Percentiles rank a stretch among this genome's conserved stretches.
Conservation (phyloP, 345 rosid species). For the Bruguiera sexangula region DNA sequence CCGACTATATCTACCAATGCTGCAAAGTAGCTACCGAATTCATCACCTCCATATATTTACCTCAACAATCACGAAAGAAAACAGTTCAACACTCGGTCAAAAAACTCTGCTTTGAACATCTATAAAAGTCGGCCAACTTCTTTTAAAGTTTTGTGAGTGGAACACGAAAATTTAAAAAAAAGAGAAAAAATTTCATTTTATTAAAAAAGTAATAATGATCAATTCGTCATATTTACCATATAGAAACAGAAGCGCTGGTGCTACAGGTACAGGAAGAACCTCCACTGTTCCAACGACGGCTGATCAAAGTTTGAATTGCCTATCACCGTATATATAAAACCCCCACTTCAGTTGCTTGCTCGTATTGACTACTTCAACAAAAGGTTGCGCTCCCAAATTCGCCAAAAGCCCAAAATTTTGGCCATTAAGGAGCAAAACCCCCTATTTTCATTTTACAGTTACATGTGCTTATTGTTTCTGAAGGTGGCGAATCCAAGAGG, state of each 20-base stretch:
- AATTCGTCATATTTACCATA: background rate
- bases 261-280: background rate
- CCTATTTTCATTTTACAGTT: background rate
- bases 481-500: constrained; percentile 40
- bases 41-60: background rate
- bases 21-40: too few relatives aligned
- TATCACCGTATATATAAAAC: background rate
- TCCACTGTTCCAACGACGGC: constrained; percentile 24
- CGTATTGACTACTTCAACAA: background rate
- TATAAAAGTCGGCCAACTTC: background rate
- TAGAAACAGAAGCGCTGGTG: background rate
- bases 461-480: constrained; percentile 27
- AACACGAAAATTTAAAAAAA: background rate
- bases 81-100: too few relatives aligned
- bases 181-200: background rate
- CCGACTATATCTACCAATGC: constrained; percentile 12
- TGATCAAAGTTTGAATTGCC: constrained; percentile 17
- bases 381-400: background rate
- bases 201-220: background rate
- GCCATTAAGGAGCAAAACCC: background rate
- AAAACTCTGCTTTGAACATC: background rate
- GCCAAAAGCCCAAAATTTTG: background rate
- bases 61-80: background rate
- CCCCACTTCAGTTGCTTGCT: background rate
- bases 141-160: background rate